A percentile compares a stretch with the other conserved stretches of the same genome.
Evolutionary conservation across 345 rosid genomes (phyloP).

Genomic region (Citrus unshiu): DNA sequence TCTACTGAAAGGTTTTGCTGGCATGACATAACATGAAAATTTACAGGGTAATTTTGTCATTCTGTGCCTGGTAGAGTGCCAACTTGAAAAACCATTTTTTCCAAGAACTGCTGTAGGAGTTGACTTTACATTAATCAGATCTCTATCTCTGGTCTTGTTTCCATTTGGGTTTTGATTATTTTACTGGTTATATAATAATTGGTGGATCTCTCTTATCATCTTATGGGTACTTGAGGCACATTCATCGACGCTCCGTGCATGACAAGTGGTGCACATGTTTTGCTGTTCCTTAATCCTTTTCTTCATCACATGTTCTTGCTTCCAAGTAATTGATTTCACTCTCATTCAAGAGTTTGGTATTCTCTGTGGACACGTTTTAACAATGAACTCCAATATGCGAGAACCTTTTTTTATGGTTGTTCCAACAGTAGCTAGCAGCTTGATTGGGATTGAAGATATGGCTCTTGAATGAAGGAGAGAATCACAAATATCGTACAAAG

Average conservation of each 20-base stretch:
- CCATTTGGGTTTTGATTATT: not conserved
- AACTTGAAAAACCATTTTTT: not conserved
- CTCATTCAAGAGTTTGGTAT: not conserved
- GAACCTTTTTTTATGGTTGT: not conserved
- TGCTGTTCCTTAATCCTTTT: not conserved
- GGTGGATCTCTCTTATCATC: not conserved
- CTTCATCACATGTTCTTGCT: constrained; percentile 16
- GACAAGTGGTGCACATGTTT: constrained; percentile 12
- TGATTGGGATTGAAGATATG: not conserved
- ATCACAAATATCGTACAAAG: not conserved
- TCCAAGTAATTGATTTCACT: not conserved
- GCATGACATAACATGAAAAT: not conserved
- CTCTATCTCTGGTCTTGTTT: not conserved
- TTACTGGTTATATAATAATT: not conserved
- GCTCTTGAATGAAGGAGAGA: no score
- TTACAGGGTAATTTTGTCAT: constrained; percentile 15
- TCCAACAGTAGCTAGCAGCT: not conserved
- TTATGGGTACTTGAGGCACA: not conserved
- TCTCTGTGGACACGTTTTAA: not conserved
- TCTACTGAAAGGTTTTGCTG: not conserved
- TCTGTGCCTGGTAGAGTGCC: not conserved
- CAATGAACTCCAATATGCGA: not conserved
- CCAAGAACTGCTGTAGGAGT: constrained; percentile 2
- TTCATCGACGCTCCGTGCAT: not conserved
- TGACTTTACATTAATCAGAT: constrained; percentile 15